Conservation (phyloP, 345 rosid genomes). For the Angophora floribunda region DNA sequence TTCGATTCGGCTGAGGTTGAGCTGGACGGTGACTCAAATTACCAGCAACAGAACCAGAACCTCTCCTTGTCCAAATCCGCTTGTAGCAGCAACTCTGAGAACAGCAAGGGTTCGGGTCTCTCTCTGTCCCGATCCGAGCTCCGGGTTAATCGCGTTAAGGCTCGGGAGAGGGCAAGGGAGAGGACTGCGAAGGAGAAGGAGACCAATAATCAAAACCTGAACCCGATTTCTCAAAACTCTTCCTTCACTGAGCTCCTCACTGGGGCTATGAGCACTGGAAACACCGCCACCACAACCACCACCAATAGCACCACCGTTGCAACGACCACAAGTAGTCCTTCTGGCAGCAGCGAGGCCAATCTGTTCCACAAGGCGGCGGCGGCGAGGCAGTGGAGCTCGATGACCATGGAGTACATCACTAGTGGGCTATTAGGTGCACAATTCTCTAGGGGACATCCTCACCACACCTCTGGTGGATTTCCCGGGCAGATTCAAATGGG, state of each 20-base stretch:
- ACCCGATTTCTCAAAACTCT: slow-evolving; percentile 37
- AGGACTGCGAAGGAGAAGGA: slow-evolving; percentile 83
- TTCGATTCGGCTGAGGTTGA: slow-evolving; percentile 53
- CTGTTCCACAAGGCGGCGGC: slow-evolving; percentile 22
- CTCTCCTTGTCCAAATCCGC: slow-evolving; percentile 73
- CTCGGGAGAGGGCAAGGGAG: slow-evolving; percentile 70
- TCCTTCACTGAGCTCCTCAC: slow-evolving; percentile 87
- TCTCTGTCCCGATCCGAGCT: slow-evolving; percentile 71
- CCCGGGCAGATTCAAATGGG: slow-evolving; percentile 32
- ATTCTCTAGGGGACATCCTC: slow-evolving; percentile 24
- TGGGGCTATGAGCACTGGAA: slow-evolving; percentile 31
- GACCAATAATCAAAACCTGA: slow-evolving; percentile 5
- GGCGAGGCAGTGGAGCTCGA: slow-evolving; percentile 45
- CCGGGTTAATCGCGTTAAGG: slow-evolving; percentile 46
- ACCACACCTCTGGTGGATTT: slow-evolving; percentile 10
- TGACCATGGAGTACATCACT: slow-evolving; percentile 59
- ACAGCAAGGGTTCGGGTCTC: slow-evolving; percentile 74
- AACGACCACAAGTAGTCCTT: slow-evolving; percentile 10
- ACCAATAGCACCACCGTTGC: neutral
- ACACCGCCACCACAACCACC: neutral
- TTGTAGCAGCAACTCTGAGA: slow-evolving; percentile 92
- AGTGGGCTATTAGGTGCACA: slow-evolving; percentile 38
- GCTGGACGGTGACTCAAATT: slow-evolving; percentile 26
- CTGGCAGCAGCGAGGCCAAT: slow-evolving; percentile 23
- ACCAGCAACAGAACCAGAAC: slow-evolving; percentile 39